A percentile compares a stretch with the other conserved stretches of the same genome.
These are phyloP conservation scores for Aspergillus ruber DNA, from an alignment of 2,329 filamentous ascomycete species.

Conservation along the genomic window DNA sequence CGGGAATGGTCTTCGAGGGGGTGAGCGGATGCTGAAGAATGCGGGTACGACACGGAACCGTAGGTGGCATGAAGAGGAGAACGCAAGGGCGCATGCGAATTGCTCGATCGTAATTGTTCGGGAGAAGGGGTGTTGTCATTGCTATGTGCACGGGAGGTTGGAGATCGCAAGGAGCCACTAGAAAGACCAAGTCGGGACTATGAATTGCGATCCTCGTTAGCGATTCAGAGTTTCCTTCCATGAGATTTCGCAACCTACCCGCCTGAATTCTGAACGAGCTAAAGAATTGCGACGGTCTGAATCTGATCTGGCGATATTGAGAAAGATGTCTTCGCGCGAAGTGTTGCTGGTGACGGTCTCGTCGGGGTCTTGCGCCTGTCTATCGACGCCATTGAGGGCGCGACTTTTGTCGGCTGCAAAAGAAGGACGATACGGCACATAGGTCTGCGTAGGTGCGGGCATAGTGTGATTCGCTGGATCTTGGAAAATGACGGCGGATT, in stretches of 20 bases:
- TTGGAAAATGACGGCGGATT: constrained; percentile 9
- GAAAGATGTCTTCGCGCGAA: constrained; percentile 39
- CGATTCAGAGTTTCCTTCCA: neutral
- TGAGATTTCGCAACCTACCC: constrained; percentile 23
- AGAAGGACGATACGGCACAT: constrained; percentile 20
- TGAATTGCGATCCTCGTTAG: constrained; percentile 1
- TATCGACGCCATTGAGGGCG: constrained; percentile 19
- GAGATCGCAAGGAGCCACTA: constrained; percentile 28
- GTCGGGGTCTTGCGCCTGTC: constrained; percentile 24
- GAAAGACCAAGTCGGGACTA: constrained; percentile 34
- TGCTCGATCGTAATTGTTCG: constrained; percentile 26
- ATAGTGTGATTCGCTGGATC: constrained; percentile 24
- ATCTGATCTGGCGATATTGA: constrained; percentile 41
- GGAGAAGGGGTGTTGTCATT: constrained; percentile 33
- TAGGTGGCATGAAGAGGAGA: constrained; percentile 23
- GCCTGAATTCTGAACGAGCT: constrained; percentile 32
- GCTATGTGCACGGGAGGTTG: constrained; percentile 25
- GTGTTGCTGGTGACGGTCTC: constrained; percentile 28
- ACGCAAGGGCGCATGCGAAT: constrained; percentile 29
- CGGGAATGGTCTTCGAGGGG: constrained; percentile 34
- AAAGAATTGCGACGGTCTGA: constrained; percentile 32
- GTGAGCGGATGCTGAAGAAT: constrained; percentile 28
- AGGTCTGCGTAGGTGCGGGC: constrained; percentile 26
- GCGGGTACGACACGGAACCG: constrained; percentile 19
- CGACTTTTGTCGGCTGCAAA: constrained; percentile 20